Base-by-base conservation (phyloP, 2,329 filamentous ascomycete genomes). In the Clonostachys byssicola region DNA sequence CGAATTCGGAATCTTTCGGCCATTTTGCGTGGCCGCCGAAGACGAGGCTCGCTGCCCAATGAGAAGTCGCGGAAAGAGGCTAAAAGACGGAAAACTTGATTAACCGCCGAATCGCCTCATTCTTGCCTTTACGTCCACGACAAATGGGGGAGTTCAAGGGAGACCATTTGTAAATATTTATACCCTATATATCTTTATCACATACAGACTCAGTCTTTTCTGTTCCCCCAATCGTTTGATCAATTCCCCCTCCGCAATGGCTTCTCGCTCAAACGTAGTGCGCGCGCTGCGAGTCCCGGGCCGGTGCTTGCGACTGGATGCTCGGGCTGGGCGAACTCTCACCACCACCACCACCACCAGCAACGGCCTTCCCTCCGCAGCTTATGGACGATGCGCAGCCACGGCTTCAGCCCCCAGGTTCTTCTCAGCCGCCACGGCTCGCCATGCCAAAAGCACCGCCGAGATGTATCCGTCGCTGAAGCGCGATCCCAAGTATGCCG, bases 401-500 rank as follows among this genome's bases (percentile, higher is more conserved):
- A 30, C 23, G 23, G 62, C 66, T 17, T 60, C 65, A 44, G 46
- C 55, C n/a, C 53, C 55, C 34, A 57, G 56, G 33, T 54, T 57
- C 36, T 44, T 68, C 34, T 49, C 53, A n/a, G 52, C 54, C 13
- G 56, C 59, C 44, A 45, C 50, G 14, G 50, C 49, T 7, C 47
- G 54, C 43, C 49, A 52, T 47, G 51, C 61, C 61, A 89, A 88
- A 65, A 88, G 88, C 71, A 99, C 94, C 14, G 83, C 89, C 46
- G 89, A 96, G 56, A 87, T 85, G 46, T 94, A 95, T 60, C 92
- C 94, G 9, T 77, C 87, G 50, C 74, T 99, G 59, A 82, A 92
- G 71, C 82, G 94, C 55, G 83, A 96, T 60, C 65, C 81, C 13
- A 85, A 83, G 30, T 99, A 94, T 66, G 73, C 83, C 33, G 67